Base-by-base conservation (phyloP, 306 rosid species). In the Benincasa hispida region DNA sequence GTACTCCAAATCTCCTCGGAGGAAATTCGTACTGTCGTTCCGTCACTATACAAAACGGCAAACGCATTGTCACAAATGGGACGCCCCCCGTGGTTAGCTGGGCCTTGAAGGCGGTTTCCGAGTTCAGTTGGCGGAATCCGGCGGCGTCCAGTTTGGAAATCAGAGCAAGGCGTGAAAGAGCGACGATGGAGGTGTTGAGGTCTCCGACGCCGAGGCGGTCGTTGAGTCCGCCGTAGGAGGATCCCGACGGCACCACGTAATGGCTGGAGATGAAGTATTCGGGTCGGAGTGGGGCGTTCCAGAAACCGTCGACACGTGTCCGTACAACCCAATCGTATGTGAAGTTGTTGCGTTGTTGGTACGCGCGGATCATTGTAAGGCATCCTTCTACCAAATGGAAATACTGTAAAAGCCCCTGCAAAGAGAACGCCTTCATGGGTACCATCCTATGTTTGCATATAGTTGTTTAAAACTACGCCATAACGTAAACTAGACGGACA, bases 201-300 rank as follows among this genome's bases (percentile, higher is more conserved):
- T 93, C 98, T 7, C 98, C 98, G 5, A 90, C 59, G 17, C 98
- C 98, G 2, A 93, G 24, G 5, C 98, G 91, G 77, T 93, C 98
- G 79, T 93, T 93, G 35, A 91, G 89, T 21, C 98, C 98, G 0
- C 96, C 91, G 58, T 82, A 93, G 9, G 87, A 79, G 55, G 98
- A 90, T 11, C 98, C 97, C 0, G 88, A 82, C 24, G 98, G 97
- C 34, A 93, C 97, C 53, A 91, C 27, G 80, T 93, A 93, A 19
- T 68, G 72, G 0, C 88, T 87, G 4, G 75, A 75, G 2, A 91
- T 27, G 14, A 93, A 93, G 82, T 67, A 83, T 22, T 81, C 78
- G 0, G 97, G 87, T 37, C 80, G 69, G 4, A 93, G 85, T 13
- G 94, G 97, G n/a, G 77, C 84, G 57, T 87, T 93, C 98, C 98